phyloP scores from a whole-genome alignment of 352 stramenopile species.

The Phytopythium delawarense region DNA sequence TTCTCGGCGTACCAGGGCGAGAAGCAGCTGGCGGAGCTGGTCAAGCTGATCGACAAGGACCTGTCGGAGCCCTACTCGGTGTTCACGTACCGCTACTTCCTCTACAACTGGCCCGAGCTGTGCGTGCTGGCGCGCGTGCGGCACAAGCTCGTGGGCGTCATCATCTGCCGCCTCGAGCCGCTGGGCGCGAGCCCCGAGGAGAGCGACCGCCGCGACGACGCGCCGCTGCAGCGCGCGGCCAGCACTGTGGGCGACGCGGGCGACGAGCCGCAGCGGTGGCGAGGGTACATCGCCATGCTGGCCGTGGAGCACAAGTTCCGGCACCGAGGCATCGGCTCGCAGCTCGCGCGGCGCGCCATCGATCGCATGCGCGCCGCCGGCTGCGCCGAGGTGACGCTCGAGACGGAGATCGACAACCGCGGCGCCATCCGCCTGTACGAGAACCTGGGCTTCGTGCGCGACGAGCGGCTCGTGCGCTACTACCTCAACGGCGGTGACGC shows the following conservation, averaged over 20 bases:
- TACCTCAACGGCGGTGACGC: constrained; percentile 95
- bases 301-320: constrained; percentile 89
- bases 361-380: constrained; percentile 78
- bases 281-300: constrained; percentile 95
- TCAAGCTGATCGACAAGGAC: constrained; percentile 93
- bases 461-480: constrained; percentile 92
- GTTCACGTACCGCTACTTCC: constrained; percentile 97
- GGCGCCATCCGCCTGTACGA: constrained; percentile 91
- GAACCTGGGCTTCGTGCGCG: constrained; percentile 91
- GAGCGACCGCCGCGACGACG: constrained; percentile 11
- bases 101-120: constrained; percentile 93
- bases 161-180: constrained; percentile 90
- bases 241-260: constrained; percentile 8
- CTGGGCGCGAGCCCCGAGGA: constrained; percentile 60
- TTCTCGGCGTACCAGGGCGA: constrained; percentile 82
- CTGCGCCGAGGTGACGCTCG: constrained; percentile 90
- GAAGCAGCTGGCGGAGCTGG: constrained; percentile 89
- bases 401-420: constrained; percentile 93
- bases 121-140: constrained; percentile 86
- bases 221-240: neutral
- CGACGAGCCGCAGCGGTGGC: constrained; percentile 31
- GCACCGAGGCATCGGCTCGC: constrained; percentile 89
- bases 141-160: constrained; percentile 87
- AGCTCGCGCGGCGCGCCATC: constrained; percentile 85
- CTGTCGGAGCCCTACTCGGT: constrained; percentile 95